Percentiles rank a stretch among this genome's conserved stretches.
These are phyloP conservation scores for Monilinia polystroma DNA, from an alignment of 2,329 filamentous ascomycete species.

Conservation along the genomic window DNA sequence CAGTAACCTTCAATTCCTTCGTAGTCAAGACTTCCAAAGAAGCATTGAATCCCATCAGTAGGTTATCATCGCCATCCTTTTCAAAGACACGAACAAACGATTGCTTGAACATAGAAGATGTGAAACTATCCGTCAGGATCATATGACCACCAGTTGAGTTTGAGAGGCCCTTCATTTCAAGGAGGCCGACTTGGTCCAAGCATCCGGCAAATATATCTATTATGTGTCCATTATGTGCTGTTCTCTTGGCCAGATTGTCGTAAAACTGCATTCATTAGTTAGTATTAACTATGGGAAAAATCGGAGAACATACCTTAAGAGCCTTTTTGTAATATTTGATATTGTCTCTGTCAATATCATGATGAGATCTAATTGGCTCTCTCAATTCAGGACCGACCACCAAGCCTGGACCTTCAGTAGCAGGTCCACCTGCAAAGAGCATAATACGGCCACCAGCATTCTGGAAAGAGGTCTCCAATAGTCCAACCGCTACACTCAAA, in stretches of 20 bases:
- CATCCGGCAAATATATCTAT: conserved; percentile 98
- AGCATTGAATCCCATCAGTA: conserved; percentile 97
- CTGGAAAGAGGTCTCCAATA: conserved; percentile 92
- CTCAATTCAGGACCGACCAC: conserved; percentile 94
- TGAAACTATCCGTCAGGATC: conserved; percentile 97
- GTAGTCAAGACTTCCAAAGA: conserved; percentile 94
- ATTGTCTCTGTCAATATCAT: conserved; percentile 97
- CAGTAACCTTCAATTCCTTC: conserved; percentile 97
- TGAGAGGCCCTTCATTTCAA: conserved; percentile 97
- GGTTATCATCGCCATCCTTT: conserved; percentile 90
- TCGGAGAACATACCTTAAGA: conserved; percentile 65
- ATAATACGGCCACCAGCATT: conserved; percentile 95
- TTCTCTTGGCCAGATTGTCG: conserved; percentile 87
- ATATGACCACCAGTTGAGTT: conserved; percentile 98
- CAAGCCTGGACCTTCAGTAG: conserved; percentile 94
- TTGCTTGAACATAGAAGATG: conserved; percentile 98
- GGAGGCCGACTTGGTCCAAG: conserved; percentile 90
- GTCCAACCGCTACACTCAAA: conserved; percentile 88
- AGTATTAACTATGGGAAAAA: background rate
- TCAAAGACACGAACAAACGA: conserved; percentile 97
- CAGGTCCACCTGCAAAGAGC: conserved; percentile 92
- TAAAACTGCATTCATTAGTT: conserved; percentile 68
- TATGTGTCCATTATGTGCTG: conserved; percentile 93
- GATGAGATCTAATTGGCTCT: conserved; percentile 95
- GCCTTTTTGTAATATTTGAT: conserved; percentile 99